Evolutionary conservation across 306 rosid genomes (phyloP).

Genomic region (Prunus fruticosa): DNA sequence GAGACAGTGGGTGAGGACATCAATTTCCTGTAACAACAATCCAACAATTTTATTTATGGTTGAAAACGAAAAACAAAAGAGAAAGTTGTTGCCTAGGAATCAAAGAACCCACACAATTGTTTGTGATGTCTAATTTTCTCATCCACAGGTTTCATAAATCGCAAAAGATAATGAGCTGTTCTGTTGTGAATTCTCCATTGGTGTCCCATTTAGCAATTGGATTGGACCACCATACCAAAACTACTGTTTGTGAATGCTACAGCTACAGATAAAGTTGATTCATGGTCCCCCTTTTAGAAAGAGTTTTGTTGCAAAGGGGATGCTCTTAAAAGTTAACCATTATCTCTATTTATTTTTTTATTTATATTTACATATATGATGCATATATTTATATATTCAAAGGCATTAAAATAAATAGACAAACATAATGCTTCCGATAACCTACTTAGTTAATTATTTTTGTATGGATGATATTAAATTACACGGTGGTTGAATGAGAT

Average conservation of each 20-base stretch:
- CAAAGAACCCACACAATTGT: background rate
- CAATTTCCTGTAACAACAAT: background rate
- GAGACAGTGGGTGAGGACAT: background rate
- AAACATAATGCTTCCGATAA: too few relatives aligned
- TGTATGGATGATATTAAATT: too few relatives aligned
- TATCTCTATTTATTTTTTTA: background rate
- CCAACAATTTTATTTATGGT: background rate
- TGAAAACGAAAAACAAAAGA: conserved; percentile 9
- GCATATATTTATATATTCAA: too few relatives aligned
- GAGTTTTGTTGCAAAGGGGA: conserved; percentile 7
- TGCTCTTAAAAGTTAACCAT: conserved; percentile 8
- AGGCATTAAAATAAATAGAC: too few relatives aligned
- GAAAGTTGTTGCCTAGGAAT: conserved; percentile 19
- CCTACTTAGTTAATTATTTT: too few relatives aligned
- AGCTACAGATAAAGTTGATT: conserved; percentile 25
- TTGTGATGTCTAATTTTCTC: background rate
- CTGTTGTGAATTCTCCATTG: conserved; percentile 22
- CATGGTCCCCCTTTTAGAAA: conserved; percentile 14
- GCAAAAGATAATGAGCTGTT: conserved; percentile 15
- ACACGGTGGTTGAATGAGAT: too few relatives aligned
- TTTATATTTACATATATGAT: background rate
- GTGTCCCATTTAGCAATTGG: conserved; percentile 15
- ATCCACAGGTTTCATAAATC: conserved; percentile 7
- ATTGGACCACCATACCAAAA: conserved; percentile 37
- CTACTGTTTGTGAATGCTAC: conserved; percentile 10